Percentiles rank a stretch among this genome's conserved stretches.
phyloP scores from a whole-genome alignment of 805 yeast genomes.

The Kuraishia capsulata region DNA sequence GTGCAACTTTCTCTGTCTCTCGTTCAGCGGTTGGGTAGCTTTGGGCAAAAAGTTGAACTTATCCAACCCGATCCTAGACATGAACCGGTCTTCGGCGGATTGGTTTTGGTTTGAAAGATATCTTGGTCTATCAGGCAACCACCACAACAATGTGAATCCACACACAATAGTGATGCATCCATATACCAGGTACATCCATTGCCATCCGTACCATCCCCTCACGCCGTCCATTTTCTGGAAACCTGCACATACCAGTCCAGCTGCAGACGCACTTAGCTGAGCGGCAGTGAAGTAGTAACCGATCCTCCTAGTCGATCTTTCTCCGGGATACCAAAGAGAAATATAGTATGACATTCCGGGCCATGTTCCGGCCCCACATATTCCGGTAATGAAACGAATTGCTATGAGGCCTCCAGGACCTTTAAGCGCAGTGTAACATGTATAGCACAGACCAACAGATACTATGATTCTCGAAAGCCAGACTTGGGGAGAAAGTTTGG shows the following conservation, averaged over 20 bases:
- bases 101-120: conserved; percentile 8
- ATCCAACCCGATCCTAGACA: conserved; percentile 8
- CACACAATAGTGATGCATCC: conserved; percentile 59
- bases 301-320: conserved; percentile 66
- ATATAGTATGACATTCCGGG: conserved; percentile 84
- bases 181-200: conserved; percentile 75
- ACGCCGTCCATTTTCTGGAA: conserved; percentile 74
- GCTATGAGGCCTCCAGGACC: conserved; percentile 58
- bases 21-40: conserved; percentile 36
- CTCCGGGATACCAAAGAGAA: conserved; percentile 77
- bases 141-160: conserved; percentile 63
- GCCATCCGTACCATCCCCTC: conserved; percentile 72
- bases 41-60: neutral
- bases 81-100: conserved; percentile 5
- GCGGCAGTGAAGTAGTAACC: conserved; percentile 92
- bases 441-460: conserved; percentile 67
- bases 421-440: conserved; percentile 60
- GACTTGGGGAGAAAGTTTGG: conserved; percentile 72
- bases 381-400: conserved; percentile 60
- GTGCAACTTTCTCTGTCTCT: conserved; percentile 47
- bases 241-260: conserved; percentile 82
- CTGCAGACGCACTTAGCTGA: conserved; percentile 82
- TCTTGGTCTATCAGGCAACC: conserved; percentile 79
- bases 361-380: conserved; percentile 84
- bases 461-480: conserved; percentile 78